Evolutionary conservation across 2,329 filamentous ascomycete species (phyloP).

Genomic region (Curvularia spicifera): DNA sequence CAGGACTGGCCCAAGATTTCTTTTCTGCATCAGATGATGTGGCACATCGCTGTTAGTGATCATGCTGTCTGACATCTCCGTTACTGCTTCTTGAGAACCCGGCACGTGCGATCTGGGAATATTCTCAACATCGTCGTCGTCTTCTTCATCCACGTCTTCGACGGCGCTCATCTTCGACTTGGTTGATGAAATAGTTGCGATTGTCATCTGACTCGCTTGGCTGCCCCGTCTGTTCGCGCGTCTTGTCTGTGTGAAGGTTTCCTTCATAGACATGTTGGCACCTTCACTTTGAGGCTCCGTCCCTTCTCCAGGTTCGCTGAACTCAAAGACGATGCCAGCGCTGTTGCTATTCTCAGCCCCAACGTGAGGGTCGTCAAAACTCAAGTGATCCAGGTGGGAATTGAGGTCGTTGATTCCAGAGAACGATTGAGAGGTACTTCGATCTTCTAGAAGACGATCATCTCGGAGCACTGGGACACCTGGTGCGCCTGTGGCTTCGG

Average conservation of each 20-base stretch:
- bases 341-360: slow-evolving; percentile 21
- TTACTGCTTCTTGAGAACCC: slow-evolving; percentile 25
- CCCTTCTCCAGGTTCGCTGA: slow-evolving; percentile 30
- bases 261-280: slow-evolving; percentile 23
- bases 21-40: slow-evolving; percentile 28
- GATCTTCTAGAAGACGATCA: slow-evolving; percentile 36
- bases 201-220: slow-evolving; percentile 47
- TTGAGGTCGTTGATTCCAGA: slow-evolving; percentile 22
- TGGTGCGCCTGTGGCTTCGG: slow-evolving; percentile 15
- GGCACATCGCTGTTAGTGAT: slow-evolving; percentile 48
- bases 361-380: slow-evolving; percentile 27
- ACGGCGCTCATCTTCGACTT: slow-evolving; percentile 51
- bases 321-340: slow-evolving; percentile 40
- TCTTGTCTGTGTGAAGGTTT: slow-evolving; percentile 43
- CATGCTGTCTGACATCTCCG: slow-evolving; percentile 41
- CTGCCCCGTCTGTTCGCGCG: slow-evolving; percentile 37
- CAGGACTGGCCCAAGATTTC: slow-evolving; percentile 44
- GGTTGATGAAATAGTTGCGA: slow-evolving; percentile 50
- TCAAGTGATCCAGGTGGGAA: slow-evolving; percentile 23
- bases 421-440: slow-evolving; percentile 20
- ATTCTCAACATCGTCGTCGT: slow-evolving; percentile 57
- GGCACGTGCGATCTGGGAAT: slow-evolving; percentile 48
- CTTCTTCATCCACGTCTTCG: slow-evolving; percentile 43
- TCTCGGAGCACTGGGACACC: slow-evolving; percentile 20
- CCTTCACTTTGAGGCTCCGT: slow-evolving; percentile 16